A percentile compares a stretch with the other conserved stretches of the same genome.
Evolutionary conservation across 1,284 basidiomycete genomes (phyloP).

Genomic region (Ustilago tritici): DNA sequence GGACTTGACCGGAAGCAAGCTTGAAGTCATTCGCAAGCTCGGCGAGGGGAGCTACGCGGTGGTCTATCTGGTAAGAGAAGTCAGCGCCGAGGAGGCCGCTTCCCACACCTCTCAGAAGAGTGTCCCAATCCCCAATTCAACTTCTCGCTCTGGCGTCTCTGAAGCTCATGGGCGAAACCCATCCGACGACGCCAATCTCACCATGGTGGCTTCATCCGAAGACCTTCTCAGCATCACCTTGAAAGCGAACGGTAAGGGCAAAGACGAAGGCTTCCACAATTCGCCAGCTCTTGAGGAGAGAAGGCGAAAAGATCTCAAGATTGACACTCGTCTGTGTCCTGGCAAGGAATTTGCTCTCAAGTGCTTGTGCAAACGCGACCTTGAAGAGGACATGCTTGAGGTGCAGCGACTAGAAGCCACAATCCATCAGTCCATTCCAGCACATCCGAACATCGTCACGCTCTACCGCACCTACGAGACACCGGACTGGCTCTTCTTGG

Average conservation of each 20-base stretch:
- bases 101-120: constrained; percentile 20
- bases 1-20: constrained; percentile 50
- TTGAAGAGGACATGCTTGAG: constrained; percentile 63
- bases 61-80: constrained; percentile 67
- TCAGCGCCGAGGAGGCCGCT: constrained; percentile 45
- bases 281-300: constrained; percentile 49
- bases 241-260: constrained; percentile 37
- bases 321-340: constrained; percentile 33
- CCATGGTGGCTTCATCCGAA: constrained; percentile 42
- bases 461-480: constrained; percentile 80
- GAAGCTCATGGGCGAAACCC: not conserved
- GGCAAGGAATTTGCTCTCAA: constrained; percentile 89
- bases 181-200: constrained; percentile 44
- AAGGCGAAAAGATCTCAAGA: constrained; percentile 47
- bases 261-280: constrained; percentile 41
- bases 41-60: constrained; percentile 68
- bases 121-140: constrained; percentile 19
- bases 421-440: constrained; percentile 91
- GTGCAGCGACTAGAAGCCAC: constrained; percentile 75
- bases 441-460: constrained; percentile 94
- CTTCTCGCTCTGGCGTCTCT: constrained; percentile 2
- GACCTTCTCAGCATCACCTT: constrained; percentile 49
- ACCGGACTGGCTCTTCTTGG: constrained; percentile 80
- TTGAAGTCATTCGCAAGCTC: constrained; percentile 64
- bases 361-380: constrained; percentile 80